These are phyloP conservation scores for Aspergillus fischeri DNA, from an alignment of 2,329 filamentous ascomycete species.

Conservation along the genomic window DNA sequence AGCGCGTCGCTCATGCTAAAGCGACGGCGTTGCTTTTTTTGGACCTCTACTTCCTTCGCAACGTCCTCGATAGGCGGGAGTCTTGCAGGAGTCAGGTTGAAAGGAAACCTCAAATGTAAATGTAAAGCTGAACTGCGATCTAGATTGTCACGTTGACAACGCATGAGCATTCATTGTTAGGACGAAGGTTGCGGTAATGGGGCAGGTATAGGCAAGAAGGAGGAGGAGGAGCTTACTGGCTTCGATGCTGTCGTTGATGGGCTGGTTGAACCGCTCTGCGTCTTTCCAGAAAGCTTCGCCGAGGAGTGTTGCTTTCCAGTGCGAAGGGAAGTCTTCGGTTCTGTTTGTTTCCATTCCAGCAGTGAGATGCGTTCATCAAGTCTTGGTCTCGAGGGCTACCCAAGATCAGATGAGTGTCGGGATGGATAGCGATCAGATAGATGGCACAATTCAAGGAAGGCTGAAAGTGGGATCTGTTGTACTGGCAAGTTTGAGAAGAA, in stretches of 20 bases:
- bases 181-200: not conserved
- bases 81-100: slow-evolving; percentile 17
- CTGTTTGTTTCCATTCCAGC: slow-evolving; percentile 10
- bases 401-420: not conserved
- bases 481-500: not conserved
- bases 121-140: slow-evolving; percentile 16
- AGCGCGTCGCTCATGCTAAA: slow-evolving; percentile 26
- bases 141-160: slow-evolving; percentile 1
- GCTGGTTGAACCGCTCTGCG: slow-evolving; percentile 16
- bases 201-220: not conserved
- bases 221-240: slow-evolving; percentile 6
- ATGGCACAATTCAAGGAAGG: not conserved
- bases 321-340: slow-evolving; percentile 15
- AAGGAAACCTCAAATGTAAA: slow-evolving; percentile 23
- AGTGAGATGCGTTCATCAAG: not conserved
- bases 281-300: slow-evolving; percentile 28
- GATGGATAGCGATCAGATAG: not conserved
- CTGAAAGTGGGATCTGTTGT: too few species aligned
- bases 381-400: not conserved
- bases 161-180: not conserved
- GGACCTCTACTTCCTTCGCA: not conserved
- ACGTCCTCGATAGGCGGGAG: slow-evolving; percentile 1
- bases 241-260: slow-evolving; percentile 15
- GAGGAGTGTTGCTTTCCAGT: slow-evolving; percentile 25
- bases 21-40: slow-evolving; percentile 16